Conservation (phyloP, 345 rosid species). For the Gossypium ekmanianum region DNA sequence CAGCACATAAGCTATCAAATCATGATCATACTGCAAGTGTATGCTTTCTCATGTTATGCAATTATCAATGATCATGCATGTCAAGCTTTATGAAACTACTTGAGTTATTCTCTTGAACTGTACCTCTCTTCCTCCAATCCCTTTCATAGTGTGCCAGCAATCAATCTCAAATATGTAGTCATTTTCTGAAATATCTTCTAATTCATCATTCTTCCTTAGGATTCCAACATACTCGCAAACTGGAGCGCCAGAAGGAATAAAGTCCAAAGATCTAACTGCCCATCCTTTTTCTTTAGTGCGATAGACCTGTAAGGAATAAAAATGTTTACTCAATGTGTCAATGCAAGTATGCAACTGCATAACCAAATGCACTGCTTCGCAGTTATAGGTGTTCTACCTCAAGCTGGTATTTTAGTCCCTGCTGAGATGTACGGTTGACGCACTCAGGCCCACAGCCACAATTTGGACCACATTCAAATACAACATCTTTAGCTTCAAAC, state of each 20-base stretch:
- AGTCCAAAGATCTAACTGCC: slow-evolving; percentile 68
- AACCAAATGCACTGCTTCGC: neutral
- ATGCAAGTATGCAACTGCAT: neutral
- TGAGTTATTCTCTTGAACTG: neutral
- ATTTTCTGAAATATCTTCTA: slow-evolving; percentile 42
- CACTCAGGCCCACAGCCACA: slow-evolving; percentile 65
- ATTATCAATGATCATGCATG: neutral
- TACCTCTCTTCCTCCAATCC: slow-evolving; percentile 63
- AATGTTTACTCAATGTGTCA: neutral
- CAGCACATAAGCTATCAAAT: slow-evolving; percentile 1
- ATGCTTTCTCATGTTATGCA: neutral
- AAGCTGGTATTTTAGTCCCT: slow-evolving; percentile 42
- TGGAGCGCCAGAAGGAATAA: slow-evolving; percentile 64
- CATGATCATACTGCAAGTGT: neutral
- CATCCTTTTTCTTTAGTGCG: slow-evolving; percentile 59
- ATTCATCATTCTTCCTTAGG: slow-evolving; percentile 42
- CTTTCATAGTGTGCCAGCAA: slow-evolving; percentile 64
- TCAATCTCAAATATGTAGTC: slow-evolving; percentile 66
- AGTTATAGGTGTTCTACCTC: slow-evolving; percentile 34
- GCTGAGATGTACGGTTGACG: slow-evolving; percentile 55
- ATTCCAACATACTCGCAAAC: slow-evolving; percentile 59
- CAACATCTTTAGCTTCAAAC: slow-evolving; percentile 53
- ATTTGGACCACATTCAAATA: slow-evolving; percentile 65
- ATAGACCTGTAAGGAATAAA: slow-evolving; percentile 38
- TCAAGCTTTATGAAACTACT: neutral